Conservation (phyloP, 83 land plant genomes). For the Isoetes engelmannii region DNA sequence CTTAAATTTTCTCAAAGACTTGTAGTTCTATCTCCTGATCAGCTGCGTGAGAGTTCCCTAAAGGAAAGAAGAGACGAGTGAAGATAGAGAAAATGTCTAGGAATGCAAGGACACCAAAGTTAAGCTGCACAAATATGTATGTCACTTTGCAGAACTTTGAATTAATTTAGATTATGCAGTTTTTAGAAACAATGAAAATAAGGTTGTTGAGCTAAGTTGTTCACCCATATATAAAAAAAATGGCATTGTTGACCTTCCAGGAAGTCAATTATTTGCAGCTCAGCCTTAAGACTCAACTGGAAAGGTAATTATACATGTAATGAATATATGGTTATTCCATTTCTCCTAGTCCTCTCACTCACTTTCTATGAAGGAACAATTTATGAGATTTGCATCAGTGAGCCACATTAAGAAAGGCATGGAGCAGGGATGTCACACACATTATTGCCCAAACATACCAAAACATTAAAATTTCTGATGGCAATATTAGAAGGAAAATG, state of each 20-base stretch:
- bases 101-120: no score
- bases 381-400: conserved; percentile 40
- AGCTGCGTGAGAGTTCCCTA: conserved; percentile 45
- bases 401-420: conserved; percentile 34
- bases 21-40: conserved; percentile 63
- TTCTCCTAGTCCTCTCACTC: not conserved
- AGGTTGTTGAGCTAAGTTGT: not conserved
- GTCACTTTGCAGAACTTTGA: no score
- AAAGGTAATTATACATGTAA: conserved; percentile 38
- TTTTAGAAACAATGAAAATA: not conserved
- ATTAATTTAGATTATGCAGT: no score
- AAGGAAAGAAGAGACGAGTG: conserved; percentile 29
- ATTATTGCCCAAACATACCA: conserved; percentile 61
- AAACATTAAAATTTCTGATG: conserved; percentile 61
- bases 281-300: conserved; percentile 53
- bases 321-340: not conserved
- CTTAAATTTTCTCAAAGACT: conserved; percentile 13
- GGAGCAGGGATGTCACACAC: conserved; percentile 60
- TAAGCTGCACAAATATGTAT: no score
- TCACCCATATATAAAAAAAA: not conserved
- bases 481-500: conserved; percentile 61
- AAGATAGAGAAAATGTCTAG: no score
- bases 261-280: conserved; percentile 72
- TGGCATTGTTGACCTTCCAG: conserved; percentile 18
- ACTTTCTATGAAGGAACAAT: conserved; percentile 32